Evolutionary conservation across 495 filamentous ascomycete genomes (phyloP), one percentile per base, ranked within the genome.

Genomic region (Glutinoglossum americanum): DNA sequence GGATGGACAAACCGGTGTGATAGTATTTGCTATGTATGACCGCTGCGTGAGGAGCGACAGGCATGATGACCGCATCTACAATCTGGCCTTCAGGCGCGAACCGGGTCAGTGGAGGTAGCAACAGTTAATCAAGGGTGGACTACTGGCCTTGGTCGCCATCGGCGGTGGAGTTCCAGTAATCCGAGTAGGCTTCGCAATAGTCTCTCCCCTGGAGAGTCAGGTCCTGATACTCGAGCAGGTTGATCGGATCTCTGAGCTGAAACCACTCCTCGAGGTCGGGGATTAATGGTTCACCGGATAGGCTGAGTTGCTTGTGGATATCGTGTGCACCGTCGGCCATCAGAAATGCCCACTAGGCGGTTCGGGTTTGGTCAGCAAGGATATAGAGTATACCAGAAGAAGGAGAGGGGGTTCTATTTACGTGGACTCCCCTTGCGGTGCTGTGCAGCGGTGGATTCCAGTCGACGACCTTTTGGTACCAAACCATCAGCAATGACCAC

Each of bases 131-230:
- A 45, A 45, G 17, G 19, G 19, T 23, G 4, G 41, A 7, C 21
- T 0, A 45, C 41, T 5, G 13, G 13, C 41, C 41, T 3, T 45
- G 17, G 2, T 45, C 37, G 37, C 37, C 41, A 10, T 45, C 61
- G 0, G 66, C 67, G 0, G 80, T 85, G 47, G 67, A 75, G 61
- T 82, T 80, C 82, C 82, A 85, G 66, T 83, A 84, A 33, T 81
- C 79, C 73, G 80, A 73, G 60, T 84, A 83, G 48, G 74, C 71
- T 62, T 80, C 82, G 64, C 80, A 76, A 55, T 75, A 74, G 48
- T 77, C 68, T 10, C 80, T 72, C 60, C 79, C 77, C n/a, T 66
- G 62, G 11, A 84, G 67, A 57, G 83, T 84, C 19, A 72, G 60
- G 49, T 71, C 63, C 13, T 71, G 62, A 49, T 70, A 71, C 9